Conservation (phyloP, 305 asterid genomes). For the Ruellia speciosa region DNA sequence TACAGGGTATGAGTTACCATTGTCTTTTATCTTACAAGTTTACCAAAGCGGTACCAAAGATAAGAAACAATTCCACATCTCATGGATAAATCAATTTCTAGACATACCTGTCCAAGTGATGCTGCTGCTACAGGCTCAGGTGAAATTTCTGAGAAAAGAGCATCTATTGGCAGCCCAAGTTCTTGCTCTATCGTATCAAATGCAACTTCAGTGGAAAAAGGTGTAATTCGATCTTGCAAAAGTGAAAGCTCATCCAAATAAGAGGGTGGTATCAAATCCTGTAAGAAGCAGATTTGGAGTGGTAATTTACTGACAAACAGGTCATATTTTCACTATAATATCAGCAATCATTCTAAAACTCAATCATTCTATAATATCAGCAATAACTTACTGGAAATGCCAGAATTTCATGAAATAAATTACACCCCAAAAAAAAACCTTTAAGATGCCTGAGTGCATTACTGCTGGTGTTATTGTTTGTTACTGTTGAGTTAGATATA, state of each 20-base stretch:
- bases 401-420: too few relatives aligned
- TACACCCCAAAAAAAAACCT: background rate
- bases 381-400: background rate
- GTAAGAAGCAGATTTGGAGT: slow-evolving; percentile 19
- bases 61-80: slow-evolving; percentile 15
- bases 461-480: too few relatives aligned
- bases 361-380: slow-evolving; percentile 1
- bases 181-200: slow-evolving; percentile 78
- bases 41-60: background rate
- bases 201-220: slow-evolving; percentile 81
- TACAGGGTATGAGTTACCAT: slow-evolving; percentile 4
- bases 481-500: too few relatives aligned
- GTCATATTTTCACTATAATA: background rate
- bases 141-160: slow-evolving; percentile 79
- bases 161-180: slow-evolving; percentile 72
- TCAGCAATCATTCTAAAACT: slow-evolving; percentile 2
- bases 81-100: slow-evolving; percentile 15
- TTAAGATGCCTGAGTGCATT: too few relatives aligned
- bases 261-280: slow-evolving; percentile 93
- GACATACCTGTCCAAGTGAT: slow-evolving; percentile 87
- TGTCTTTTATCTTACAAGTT: slow-evolving; percentile 15
- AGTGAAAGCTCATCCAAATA: slow-evolving; percentile 87
- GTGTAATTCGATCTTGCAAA: slow-evolving; percentile 88
- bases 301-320: slow-evolving; percentile 11
- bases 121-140: slow-evolving; percentile 98